Conservation (phyloP, 495 filamentous ascomycete genomes). For the Lepidopterella palustris region DNA sequence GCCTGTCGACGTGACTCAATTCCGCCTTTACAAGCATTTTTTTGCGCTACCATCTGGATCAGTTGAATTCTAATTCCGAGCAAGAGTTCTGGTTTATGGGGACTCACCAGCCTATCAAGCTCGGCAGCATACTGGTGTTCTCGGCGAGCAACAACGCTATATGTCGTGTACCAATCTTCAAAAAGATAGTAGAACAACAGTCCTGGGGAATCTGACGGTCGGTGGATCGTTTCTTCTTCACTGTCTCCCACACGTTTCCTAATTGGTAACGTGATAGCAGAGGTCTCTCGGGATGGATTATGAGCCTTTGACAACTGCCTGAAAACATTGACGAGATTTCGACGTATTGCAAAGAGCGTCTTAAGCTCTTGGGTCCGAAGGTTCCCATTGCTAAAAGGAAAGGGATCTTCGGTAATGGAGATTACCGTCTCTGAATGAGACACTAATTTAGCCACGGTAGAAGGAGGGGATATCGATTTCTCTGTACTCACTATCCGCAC, state of each 20-base stretch:
- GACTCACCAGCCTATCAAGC: slow-evolving; percentile 51
- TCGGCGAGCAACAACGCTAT: slow-evolving; percentile 53
- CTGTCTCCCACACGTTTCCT: slow-evolving; percentile 32
- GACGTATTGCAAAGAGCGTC: slow-evolving; percentile 51
- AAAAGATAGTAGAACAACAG: slow-evolving; percentile 82
- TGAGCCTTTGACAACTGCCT: slow-evolving; percentile 57
- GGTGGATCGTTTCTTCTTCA: slow-evolving; percentile 37
- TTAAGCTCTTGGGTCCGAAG: slow-evolving; percentile 34
- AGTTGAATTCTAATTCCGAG: not conserved
- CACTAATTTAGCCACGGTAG: not conserved
- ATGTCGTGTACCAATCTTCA: slow-evolving; percentile 74
- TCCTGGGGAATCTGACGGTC: slow-evolving; percentile 54
- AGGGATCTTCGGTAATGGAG: slow-evolving; percentile 68
- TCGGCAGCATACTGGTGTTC: slow-evolving; percentile 55
- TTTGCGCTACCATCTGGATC: slow-evolving; percentile 38
- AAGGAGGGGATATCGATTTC: slow-evolving; percentile 17
- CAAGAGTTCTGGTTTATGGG: not conserved
- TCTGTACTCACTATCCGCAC: slow-evolving; percentile 52
- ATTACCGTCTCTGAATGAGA: slow-evolving; percentile 55
- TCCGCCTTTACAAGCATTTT: slow-evolving; percentile 55
- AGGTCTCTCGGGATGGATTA: slow-evolving; percentile 18
- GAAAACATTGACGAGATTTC: slow-evolving; percentile 67
- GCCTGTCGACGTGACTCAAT: slow-evolving; percentile 58
- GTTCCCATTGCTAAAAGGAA: slow-evolving; percentile 36
- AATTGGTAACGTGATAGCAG: slow-evolving; percentile 33